These are phyloP conservation scores for Entomophthora muscae DNA, from an alignment of 371 early-diverging fungal species.

Conservation along the genomic window DNA sequence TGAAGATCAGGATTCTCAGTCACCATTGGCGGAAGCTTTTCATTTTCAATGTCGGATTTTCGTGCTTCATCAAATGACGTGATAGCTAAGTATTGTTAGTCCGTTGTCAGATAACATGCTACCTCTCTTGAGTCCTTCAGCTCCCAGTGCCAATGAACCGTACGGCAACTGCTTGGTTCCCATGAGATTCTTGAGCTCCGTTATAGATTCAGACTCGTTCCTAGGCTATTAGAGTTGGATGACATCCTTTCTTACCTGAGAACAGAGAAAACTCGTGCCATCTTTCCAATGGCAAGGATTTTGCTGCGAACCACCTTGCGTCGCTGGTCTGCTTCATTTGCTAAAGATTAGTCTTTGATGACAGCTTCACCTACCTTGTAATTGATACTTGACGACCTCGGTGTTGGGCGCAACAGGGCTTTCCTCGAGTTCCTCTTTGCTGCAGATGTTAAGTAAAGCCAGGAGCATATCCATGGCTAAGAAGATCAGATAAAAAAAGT, in stretches of 20 bases:
- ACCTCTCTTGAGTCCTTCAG: conserved; percentile 75
- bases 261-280: conserved; percentile 73
- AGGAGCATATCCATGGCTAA: conserved; percentile 87
- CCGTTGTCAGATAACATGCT: conserved; percentile 10
- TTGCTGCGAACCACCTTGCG: conserved; percentile 68
- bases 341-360: not conserved
- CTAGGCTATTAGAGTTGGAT: conserved; percentile 11
- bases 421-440: conserved; percentile 49
- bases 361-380: not conserved
- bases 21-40: conserved; percentile 71
- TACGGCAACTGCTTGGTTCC: conserved; percentile 63
- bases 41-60: conserved; percentile 73
- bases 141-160: conserved; percentile 73
- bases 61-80: conserved; percentile 83
- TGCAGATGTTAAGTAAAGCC: conserved; percentile 79
- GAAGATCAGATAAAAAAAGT: not conserved
- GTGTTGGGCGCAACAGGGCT: conserved; percentile 16
- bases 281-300: conserved; percentile 80
- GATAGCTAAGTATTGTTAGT: conserved; percentile 31
- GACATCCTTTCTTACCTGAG: conserved; percentile 29
- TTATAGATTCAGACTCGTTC: conserved; percentile 74
- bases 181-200: conserved; percentile 77
- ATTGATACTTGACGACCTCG: not conserved
- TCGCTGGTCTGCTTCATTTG: conserved; percentile 35
- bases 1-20: conserved; percentile 22